Evolutionary conservation across 208 protist genomes (phyloP).

Genomic region (Leishmania arabica): DNA sequence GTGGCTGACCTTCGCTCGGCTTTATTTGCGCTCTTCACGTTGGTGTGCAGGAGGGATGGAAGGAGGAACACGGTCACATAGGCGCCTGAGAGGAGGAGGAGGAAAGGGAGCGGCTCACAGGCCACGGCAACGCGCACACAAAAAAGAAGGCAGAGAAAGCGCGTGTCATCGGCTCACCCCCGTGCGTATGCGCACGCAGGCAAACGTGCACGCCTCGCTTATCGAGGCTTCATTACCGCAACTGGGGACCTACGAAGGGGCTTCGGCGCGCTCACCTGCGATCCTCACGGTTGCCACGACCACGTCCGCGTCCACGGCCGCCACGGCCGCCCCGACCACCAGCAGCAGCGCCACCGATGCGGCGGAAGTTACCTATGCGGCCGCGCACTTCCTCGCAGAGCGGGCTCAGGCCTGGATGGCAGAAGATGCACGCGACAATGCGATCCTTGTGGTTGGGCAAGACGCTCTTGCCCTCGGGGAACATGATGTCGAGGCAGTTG

Average conservation of each 20-base stretch:
- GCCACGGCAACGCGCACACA: neutral
- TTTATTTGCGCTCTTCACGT: neutral
- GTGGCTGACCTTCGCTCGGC: neutral
- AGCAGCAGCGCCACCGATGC: conserved; percentile 30
- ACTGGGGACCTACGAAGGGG: neutral
- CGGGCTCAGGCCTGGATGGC: conserved; percentile 55
- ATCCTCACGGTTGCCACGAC: conserved; percentile 29
- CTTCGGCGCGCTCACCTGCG: conserved; percentile 6
- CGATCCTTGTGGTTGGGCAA: conserved; percentile 77
- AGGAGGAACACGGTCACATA: neutral
- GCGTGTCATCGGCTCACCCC: neutral
- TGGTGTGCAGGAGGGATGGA: neutral
- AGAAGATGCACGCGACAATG: conserved; percentile 82
- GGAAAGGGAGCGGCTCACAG: neutral
- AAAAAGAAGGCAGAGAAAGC: neutral
- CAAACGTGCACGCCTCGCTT: neutral
- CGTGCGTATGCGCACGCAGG: neutral
- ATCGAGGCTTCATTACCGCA: neutral
- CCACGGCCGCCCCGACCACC: conserved; percentile 33
- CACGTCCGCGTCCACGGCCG: conserved; percentile 24
- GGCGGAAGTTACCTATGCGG: conserved; percentile 61
- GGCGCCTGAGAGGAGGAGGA: neutral
- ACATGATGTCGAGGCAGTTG: conserved; percentile 74
- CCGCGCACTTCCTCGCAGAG: conserved; percentile 81
- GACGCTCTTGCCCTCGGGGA: conserved; percentile 80